Base-by-base conservation (phyloP, 768 basidiomycete species). In the Psilocybe sp. region DNA sequence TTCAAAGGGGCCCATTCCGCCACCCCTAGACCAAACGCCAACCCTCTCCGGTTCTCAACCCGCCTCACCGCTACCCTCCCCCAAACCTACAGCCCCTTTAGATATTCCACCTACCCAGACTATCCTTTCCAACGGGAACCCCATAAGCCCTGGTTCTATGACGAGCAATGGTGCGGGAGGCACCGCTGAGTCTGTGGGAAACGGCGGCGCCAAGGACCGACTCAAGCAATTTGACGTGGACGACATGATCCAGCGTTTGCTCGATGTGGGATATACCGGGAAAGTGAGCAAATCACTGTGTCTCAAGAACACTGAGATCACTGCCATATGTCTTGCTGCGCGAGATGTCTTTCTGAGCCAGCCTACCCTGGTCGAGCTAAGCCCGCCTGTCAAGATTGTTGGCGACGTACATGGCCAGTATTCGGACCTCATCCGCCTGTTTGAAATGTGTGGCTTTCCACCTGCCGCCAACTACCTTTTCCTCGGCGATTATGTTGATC, bases 361-460 rank as follows among this genome's bases (percentile, higher is more conserved):
- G 65, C 97, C 97, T 8, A 98, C 96, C 3, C 84, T 99, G 57
- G 87, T 99, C 64, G 97, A 99, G 69, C 80, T 99, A 44, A 92
- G 89, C 5, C 97, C 97, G 8, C 96, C 97, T 20, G 97, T 99
- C 59, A 99, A 98, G 80, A 98, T 99, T 56, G 97, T 98, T 14
- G 97, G 97, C 20, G 97, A 99, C 69, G 95, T 98, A 5, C 97
- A 99, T 63, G 97, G 97, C 6, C 97, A 99, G 73, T 99, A 98
- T 69, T 92, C 91, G 44, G 97, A 99, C 77, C 85, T 99, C 61
- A 98, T 98, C 61, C 88, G 97, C 46, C 72, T 99, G 40, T 99
- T 99, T 62, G 97, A 98, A 70, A 98, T 98, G 96, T 98, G 97
- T 65, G 97, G 97, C 18, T 99, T 98, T 69, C 97, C 97, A 20